Percentiles rank a stretch among this genome's conserved stretches.
These are phyloP conservation scores for Phytophthora gonapodyides DNA, from an alignment of 352 stramenopile species.

Conservation along the genomic window DNA sequence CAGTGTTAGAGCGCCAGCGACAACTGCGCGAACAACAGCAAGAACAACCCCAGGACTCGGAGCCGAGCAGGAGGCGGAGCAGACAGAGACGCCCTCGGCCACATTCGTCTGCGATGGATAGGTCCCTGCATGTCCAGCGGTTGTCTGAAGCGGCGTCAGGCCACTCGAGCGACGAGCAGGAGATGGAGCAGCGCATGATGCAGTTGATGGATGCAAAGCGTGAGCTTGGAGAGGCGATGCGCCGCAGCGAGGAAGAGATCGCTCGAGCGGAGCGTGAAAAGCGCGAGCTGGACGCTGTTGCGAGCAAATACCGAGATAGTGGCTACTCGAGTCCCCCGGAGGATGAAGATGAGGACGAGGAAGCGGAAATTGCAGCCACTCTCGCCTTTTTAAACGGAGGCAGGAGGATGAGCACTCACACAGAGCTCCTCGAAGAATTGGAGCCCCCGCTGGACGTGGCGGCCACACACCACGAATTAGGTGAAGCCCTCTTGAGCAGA, in stretches of 20 bases:
- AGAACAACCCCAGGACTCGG: slow-evolving; percentile 11
- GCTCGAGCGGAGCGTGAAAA: slow-evolving; percentile 36
- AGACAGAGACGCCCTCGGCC: slow-evolving; percentile 20
- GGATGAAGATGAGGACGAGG: slow-evolving; percentile 31
- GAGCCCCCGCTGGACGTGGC: slow-evolving; percentile 52
- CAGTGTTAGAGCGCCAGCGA: slow-evolving; percentile 34
- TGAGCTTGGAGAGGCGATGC: slow-evolving; percentile 43
- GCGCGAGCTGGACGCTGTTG: slow-evolving; percentile 38
- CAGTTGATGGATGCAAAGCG: slow-evolving; percentile 41
- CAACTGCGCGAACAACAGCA: slow-evolving; percentile 21
- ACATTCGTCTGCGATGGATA: slow-evolving; percentile 32
- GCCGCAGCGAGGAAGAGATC: slow-evolving; percentile 45
- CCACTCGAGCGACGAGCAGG: slow-evolving; percentile 44
- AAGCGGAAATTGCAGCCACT: slow-evolving; percentile 34
- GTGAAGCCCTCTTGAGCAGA: slow-evolving; percentile 50
- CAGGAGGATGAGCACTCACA: slow-evolving; percentile 27
- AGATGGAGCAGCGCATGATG: slow-evolving; percentile 49
- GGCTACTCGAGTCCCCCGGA: slow-evolving; percentile 33
- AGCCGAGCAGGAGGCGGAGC: slow-evolving; percentile 19
- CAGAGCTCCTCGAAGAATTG: slow-evolving; percentile 28
- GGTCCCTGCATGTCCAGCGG: slow-evolving; percentile 28
- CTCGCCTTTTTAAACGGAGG: slow-evolving; percentile 32
- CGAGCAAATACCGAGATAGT: slow-evolving; percentile 36
- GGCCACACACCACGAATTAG: slow-evolving; percentile 55
- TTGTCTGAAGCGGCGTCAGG: slow-evolving; percentile 28